Evolutionary conservation across 2,329 filamentous ascomycete genomes (phyloP), one percentile per base, ranked within the genome.

Genomic region (Sphaerulina vaccinii): DNA sequence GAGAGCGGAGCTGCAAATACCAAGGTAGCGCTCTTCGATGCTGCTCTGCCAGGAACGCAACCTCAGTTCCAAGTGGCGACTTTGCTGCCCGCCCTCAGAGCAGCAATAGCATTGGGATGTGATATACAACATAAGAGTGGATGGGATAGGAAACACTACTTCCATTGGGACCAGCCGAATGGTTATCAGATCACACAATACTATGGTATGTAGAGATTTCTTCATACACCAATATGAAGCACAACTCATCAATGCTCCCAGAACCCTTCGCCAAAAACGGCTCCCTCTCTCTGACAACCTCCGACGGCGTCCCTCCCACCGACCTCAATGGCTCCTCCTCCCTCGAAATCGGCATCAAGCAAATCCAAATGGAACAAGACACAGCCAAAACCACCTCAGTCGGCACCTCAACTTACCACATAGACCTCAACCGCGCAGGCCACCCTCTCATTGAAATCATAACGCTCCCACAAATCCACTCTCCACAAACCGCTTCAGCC

Each of bases 121-220:
- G 74, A 84, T 1, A 80, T 97, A 46, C 87, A 95, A 66, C 76
- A 73, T 1, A 79, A 82, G 61, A 96, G 90, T 70, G 83, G 82
- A 48, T 99, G 96, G 73, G 93, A 99, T 71, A 81, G 93, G 58
- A 99, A 99, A 70, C 93, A 99, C 71, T 99, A 99, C 72, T 97
- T 99, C 71, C 96, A 96, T 76, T 95, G 93, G 82, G 93, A 99
- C 70, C 93, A 99, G 71, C 93, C 93, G 0, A 82, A 89, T 0
- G 93, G 93, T 0, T 99, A 99, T 70, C 93, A 99, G 70, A 95
- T 99, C 57, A 99, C 93, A 1, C 93, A 99, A 68, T 97, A 92
- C 73, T 96, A 97, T 69, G 77, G 78, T 75, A 65, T 19, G 55
- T 38, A 35, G 19, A 6, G 18, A 16, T 11, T 21, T 11, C 21